phyloP scores from a whole-genome alignment of 192 early-diverging fungal species.

The Entomortierella lignicola region DNA sequence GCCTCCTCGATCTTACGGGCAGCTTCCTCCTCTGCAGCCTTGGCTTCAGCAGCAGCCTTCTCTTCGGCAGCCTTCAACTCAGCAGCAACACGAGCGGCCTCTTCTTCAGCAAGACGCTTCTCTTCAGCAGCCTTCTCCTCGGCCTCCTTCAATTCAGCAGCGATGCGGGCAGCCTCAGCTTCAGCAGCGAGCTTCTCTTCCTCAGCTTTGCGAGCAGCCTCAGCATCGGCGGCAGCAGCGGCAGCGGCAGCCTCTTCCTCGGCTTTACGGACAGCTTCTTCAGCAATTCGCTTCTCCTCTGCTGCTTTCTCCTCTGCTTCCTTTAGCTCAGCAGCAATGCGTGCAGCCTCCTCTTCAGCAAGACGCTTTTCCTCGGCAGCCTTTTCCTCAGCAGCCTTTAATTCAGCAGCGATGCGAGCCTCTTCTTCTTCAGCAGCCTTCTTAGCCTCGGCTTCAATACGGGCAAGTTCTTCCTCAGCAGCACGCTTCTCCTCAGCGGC shows the following conservation, averaged over 20 bases:
- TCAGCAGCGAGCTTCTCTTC: constrained; percentile 23
- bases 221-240: not conserved
- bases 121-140: constrained; percentile 13
- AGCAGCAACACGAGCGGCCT: constrained; percentile 12
- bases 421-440: constrained; percentile 22
- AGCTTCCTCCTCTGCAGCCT: constrained; percentile 17
- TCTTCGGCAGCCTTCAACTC: constrained; percentile 17
- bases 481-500: constrained; percentile 4
- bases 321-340: constrained; percentile 13
- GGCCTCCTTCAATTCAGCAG: constrained; percentile 6
- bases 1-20: no score
- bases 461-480: constrained; percentile 15
- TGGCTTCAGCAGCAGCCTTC: constrained; percentile 11
- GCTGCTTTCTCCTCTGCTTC: constrained; percentile 12
- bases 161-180: constrained; percentile 3
- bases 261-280: no score
- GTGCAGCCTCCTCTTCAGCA: constrained; percentile 36
- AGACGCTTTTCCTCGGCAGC: not conserved
- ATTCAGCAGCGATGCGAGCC: constrained; percentile 9
- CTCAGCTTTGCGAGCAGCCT: constrained; percentile 17
- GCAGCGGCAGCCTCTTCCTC: no score
- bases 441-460: constrained; percentile 20
- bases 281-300: constrained; percentile 24
- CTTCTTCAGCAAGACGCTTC: not conserved
- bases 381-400: constrained; percentile 19